A percentile compares a stretch with the other conserved stretches of the same genome.
Evolutionary conservation across 2,329 filamentous ascomycete species (phyloP).

Genomic region (Calycina marina): DNA sequence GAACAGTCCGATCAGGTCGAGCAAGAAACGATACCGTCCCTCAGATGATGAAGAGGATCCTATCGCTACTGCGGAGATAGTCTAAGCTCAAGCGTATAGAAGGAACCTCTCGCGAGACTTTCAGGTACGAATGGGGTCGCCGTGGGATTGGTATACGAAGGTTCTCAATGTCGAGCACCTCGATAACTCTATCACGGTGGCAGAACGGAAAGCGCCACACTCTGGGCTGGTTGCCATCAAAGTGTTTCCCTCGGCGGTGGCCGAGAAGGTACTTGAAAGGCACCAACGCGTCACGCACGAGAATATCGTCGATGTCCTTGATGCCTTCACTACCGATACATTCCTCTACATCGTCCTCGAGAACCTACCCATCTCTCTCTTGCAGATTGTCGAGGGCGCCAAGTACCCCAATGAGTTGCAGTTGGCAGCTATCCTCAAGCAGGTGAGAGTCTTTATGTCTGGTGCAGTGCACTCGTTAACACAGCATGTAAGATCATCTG

Average conservation of each 20-base stretch:
- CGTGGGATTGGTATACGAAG: constrained; percentile 10
- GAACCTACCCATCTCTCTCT: constrained; percentile 11
- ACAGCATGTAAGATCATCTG: neutral
- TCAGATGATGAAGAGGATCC: no score
- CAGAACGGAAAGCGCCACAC: constrained; percentile 6
- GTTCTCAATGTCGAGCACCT: constrained; percentile 5
- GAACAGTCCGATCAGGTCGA: no score
- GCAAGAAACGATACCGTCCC: no score
- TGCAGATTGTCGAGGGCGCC: constrained; percentile 5
- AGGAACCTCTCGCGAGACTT: no score
- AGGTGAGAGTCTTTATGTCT: neutral
- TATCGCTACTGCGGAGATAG: no score
- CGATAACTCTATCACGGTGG: constrained; percentile 5
- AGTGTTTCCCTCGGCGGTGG: constrained; percentile 6
- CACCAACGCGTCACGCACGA: constrained; percentile 6
- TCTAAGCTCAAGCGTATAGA: no score
- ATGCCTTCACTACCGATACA: constrained; percentile 9
- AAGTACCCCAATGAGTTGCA: neutral
- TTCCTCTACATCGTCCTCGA: constrained; percentile 10
- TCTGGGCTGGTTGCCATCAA: constrained; percentile 9
- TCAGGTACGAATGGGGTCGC: no score
- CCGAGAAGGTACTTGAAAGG: constrained; percentile 7
- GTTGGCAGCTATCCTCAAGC: neutral
- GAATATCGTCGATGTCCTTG: constrained; percentile 9
- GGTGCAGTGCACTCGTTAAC: neutral